Evolutionary conservation across 2,329 filamentous ascomycete species (phyloP).

Genomic region (Cladosporium halotolerans): DNA sequence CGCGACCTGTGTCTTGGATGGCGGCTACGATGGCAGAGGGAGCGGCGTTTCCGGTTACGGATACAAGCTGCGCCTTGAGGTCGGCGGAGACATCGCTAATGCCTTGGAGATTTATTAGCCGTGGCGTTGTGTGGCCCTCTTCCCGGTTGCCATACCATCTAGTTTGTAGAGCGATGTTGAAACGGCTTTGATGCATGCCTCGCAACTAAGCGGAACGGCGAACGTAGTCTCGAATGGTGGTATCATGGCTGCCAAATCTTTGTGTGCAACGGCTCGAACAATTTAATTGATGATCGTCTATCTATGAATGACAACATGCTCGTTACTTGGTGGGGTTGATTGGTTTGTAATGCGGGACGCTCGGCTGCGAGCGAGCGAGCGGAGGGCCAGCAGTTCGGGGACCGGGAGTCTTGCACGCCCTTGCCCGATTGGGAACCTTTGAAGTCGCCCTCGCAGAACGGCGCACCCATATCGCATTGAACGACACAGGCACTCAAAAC

Average conservation of each 20-base stretch:
- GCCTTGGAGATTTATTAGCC: slow-evolving; percentile 41
- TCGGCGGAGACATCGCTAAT: slow-evolving; percentile 78
- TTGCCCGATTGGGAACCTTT: neutral
- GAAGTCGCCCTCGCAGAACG: neutral
- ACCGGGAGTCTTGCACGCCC: neutral
- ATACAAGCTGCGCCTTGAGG: slow-evolving; percentile 74
- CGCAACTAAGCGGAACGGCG: slow-evolving; percentile 88
- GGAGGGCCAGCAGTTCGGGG: neutral
- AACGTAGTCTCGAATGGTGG: slow-evolving; percentile 69
- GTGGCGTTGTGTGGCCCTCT: too few relatives aligned
- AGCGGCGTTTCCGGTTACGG: slow-evolving; percentile 81
- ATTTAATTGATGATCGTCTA: neutral
- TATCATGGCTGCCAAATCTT: slow-evolving; percentile 22
- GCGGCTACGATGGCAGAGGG: slow-evolving; percentile 84
- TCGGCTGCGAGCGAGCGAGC: neutral
- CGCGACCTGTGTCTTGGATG: slow-evolving; percentile 82
- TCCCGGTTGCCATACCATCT: slow-evolving; percentile 43
- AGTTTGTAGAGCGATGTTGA: slow-evolving; percentile 71
- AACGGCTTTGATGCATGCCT: slow-evolving; percentile 80
- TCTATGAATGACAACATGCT: slow-evolving; percentile 1
- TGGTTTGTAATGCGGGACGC: slow-evolving; percentile 10
- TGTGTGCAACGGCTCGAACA: neutral
- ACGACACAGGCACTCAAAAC: neutral
- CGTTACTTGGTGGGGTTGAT: neutral
- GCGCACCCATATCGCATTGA: slow-evolving; percentile 4